Evolutionary conservation across 192 early-diverging fungal genomes (phyloP), one percentile per base, ranked within the genome.

Genomic region (Neocallimastix lanati): DNA sequence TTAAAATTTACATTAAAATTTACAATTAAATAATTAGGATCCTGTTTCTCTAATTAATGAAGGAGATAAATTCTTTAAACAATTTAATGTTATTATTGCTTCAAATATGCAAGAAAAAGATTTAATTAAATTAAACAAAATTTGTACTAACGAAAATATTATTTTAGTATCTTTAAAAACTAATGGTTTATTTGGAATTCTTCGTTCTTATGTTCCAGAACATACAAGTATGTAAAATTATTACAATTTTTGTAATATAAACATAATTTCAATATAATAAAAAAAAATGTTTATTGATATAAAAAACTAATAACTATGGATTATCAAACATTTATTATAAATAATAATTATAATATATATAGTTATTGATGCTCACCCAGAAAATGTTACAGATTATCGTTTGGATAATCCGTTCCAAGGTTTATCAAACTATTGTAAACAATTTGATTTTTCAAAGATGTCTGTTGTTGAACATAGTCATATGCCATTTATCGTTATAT

Each of bases 311-410:
- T n/a, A n/a, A n/a, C n/a, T n/a, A n/a, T n/a, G n/a, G n/a, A n/a
- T n/a, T n/a, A n/a, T n/a, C n/a, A n/a, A n/a, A n/a, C n/a, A n/a
- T n/a, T n/a, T n/a, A n/a, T n/a, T 76, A 78, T 16, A 28, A 76
- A 67, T 40, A 67, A 29, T n/a, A 28, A 12, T 80, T 38, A 28
- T 81, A 29, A 25, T 50, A 77, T 21, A 29, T 33, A 77, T 86
- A 95, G 95, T 97, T 76, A 89, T 97, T 29, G 97, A 99, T 82
- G 89, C 93, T 25, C 96, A 99, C 83, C 94, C 92, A 13, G 94
- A 93, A 28, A 88, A 82, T 77, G 83, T 40, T 28, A 30, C 88
- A 13, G 97, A 98, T 84, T 86, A 97, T 29, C 93, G 97, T 14
- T 82, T 99, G 33, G 92, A 92, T 83, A 81, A 84, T 33, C 96